Base-by-base conservation (phyloP, 2,329 filamentous ascomycete species). In the Diplodia mutila region DNA sequence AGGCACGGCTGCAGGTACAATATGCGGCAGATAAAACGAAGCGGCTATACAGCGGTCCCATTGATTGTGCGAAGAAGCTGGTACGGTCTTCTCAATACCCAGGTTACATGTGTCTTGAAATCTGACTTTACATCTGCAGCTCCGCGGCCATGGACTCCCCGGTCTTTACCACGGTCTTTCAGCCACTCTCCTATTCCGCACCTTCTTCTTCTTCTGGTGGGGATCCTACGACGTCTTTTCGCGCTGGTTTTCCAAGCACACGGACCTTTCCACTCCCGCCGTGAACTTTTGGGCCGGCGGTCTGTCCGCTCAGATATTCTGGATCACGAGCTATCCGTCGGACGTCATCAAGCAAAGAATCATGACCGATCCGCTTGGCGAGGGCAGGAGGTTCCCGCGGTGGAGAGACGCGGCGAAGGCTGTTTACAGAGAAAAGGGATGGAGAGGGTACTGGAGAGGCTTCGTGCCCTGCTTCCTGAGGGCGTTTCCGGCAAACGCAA, bases 191-290 rank as follows among this genome's bases (percentile, higher is more conserved):
- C 80, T 98, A 57, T 98, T 98, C 82, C 87, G 95, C 21, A 88
- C 89, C 16, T 97, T 94, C 82, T 99, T 99, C 85, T 97, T 97
- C 85, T 95, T 90, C 83, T 98, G 94, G 94, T 99, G 95, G 95
- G 89, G 90, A n/a, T 91, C 89, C 69, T 99, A 99, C 82, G 94
- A 97, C 74, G 73, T 97, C 34, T 86, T 98, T 72, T 91, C 92
- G 5, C 85, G 87, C 25, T 81, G 85, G 68, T 82, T 98, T 75
- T 83, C 86, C 66, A 79, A 86, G 21, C 83, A 88, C 73, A 97
- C 94, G 2, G 80, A 73, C 14, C 81, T 97, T 65, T 91, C 91
- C 65, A 87, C 88, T 0, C 93, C 95, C 0, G 89, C 89, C 1
- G 85, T 98, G 75, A 98, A 98, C 77, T 99, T 99, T 82, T 98